A percentile compares a stretch with the other conserved stretches of the same genome.
phyloP scores from a whole-genome alignment of 306 rosid genomes.

The Inga laurina region DNA sequence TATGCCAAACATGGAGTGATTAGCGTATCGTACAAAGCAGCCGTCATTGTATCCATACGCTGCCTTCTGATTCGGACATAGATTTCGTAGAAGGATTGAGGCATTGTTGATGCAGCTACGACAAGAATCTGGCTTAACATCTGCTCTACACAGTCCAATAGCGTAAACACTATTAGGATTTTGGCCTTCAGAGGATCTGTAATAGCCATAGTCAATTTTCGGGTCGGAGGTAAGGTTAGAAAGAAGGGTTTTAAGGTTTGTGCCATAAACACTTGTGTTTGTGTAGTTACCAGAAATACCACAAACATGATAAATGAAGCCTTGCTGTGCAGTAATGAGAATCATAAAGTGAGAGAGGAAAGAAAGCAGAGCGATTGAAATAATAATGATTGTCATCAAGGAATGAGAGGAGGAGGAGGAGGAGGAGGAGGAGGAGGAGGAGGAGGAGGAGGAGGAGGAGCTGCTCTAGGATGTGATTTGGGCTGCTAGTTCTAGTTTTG shows the following conservation, averaged over 20 bases:
- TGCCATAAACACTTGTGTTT: conserved; percentile 26
- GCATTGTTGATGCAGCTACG: conserved; percentile 33
- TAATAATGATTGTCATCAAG: no score
- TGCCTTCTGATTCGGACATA: not conserved
- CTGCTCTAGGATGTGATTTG: no score
- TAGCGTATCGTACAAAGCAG: not conserved
- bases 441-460: no score
- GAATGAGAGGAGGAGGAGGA: no score
- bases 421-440: no score
- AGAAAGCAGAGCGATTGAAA: not conserved
- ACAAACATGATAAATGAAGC: no score
- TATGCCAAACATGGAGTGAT: not conserved
- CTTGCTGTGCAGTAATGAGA: not conserved
- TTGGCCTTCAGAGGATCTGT: conserved; percentile 20
- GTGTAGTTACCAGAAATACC: conserved; percentile 41
- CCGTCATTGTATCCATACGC: not conserved
- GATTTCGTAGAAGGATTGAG: not conserved
- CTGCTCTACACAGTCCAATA: conserved; percentile 34
- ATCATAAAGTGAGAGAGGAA: not conserved
- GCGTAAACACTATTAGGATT: conserved; percentile 27
- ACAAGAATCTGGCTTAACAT: conserved; percentile 17
- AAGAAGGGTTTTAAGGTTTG: conserved; percentile 38
- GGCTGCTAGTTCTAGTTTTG: no score
- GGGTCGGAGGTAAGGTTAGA: conserved; percentile 19
- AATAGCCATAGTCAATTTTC: conserved; percentile 19